Evolutionary conservation across 352 stramenopile genomes (phyloP), one percentile per base, ranked within the genome.

Genomic region (Phytopythium ostracodes): DNA sequence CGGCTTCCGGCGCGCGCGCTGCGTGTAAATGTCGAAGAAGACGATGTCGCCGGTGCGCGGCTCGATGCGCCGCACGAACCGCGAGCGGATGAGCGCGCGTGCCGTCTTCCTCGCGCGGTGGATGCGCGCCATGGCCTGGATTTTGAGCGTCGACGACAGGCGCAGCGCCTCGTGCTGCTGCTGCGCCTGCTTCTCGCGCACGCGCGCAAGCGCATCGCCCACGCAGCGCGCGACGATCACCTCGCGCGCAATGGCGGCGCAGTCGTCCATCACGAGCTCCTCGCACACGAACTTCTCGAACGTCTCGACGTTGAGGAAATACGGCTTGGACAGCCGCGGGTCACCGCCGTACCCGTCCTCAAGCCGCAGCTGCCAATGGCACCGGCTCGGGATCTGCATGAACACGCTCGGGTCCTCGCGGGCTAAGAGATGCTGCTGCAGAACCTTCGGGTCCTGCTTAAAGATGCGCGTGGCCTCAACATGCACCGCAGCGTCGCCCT

Each of bases 201-300:
- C 67, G 9, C 72, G 66, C 6, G 36, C 54, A 1, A 71, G 46
- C 22, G 81, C 79, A 22, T 81, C 68, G 29, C 88, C 80, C 15
- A 89, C 77, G 18, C 65, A 59, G 11, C 60, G 67, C 46, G 83
- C 72, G 50, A 89, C 79, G 14, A 89, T 65, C n/a, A 88, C 61
- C 52, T 92, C 80, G 17, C 61, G 67, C 5, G 77, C 77, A 47
- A 92, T 90, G 2, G 42, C 59, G 38, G 85, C 70, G 49, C 78
- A 89, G n/a, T 89, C 72, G 7, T 89, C 79, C 56, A 90, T 73
- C 47, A 85, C 70, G 18, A 92, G 64, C 22, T 89, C 79, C 55
- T 85, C 80, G 38, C 81, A 92, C 59, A 88, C 64, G 65, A 88
- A 67, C 56, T 88, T 90, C 35, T 90, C 71, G 12, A 84, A 80